Evolutionary conservation across 1,284 basidiomycete genomes (phyloP), one percentile per base, ranked within the genome.

Genomic region (Puccinia novopanici): DNA sequence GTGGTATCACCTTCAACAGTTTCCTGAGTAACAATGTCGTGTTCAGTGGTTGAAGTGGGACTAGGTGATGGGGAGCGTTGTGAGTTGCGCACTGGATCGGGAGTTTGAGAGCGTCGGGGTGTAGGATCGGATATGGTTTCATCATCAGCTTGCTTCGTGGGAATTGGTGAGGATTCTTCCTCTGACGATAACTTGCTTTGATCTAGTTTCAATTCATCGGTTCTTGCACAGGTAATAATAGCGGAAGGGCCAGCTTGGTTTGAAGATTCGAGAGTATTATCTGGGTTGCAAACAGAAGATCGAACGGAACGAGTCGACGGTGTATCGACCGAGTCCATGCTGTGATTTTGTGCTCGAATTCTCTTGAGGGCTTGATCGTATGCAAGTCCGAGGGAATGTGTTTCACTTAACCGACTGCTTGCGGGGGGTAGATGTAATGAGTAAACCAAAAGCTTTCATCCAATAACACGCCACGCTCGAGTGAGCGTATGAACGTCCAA

Each of bases 391-490:
- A 73, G 52, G 30, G 50, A 73, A 27, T 73, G 37, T 5, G 71
- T 73, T 24, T 73, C 54, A 19, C 30, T 73, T 5, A 40, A 73
- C n/a, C 37, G 37, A n/a, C n/a, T 34, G 34, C 52, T 73, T 34
- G 50, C 37, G 24, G 71, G 34, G 50, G 30, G 52, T 52, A 15
- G 71, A 73, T 57, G 61, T 65, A 61, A 67, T 42, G 75, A 10
- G 48, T 48, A 19, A 76, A 76, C 34, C 75, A 40, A 45, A 73
- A 80, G 30, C 30, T 68, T 54, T 92, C 92, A 83, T 95, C 93
- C 81, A 93, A 90, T 92, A 95, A 94, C 2, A 97, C 87, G 78
- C 91, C 91, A 81, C 93, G 92, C 42, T 96, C 88, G 80, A 97
- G 88, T 22, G 91, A 90, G 0, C 93, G 90, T 55, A 97, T 89